Base-by-base conservation (phyloP, 805 yeast genomes). In the Cyberlindnera americana region DNA sequence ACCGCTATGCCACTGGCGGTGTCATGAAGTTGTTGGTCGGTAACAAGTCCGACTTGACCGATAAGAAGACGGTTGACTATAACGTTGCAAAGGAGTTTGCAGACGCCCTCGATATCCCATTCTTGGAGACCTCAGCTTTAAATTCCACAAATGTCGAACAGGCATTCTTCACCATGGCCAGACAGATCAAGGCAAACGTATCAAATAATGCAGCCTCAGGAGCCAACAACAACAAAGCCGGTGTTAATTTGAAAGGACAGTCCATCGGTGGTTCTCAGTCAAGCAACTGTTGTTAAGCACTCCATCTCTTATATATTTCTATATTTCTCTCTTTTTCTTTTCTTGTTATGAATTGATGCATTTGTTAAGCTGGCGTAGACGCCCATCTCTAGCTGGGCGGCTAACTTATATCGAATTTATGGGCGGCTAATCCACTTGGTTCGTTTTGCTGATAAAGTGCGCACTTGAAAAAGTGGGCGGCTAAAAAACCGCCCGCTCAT, bases 151-250 rank as follows among this genome's bases (percentile, higher is more conserved):
- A 93, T 61, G 99, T 93, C 54, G 99, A 93, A 66, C 96, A 93
- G 66, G 98, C 98, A 11, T 93, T 93, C 70, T 81, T 87, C 73
- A 89, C 96, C 52, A 93, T 93, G 99, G 95, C 98, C 10, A 84
- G 95, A 65, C 97, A 93, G 65, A 93, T 93, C 62, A 93, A 93
- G 73, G 93, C 95, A 50, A 89, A 89, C 61, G 88, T 93, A 87
- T 82, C 91, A 29, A 81, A 71, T 50, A 63, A 59, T 35, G 67
- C 75, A 59, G 64, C 53, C 28, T 44, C 55, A 22, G 56, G 52
- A 22, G 41, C 54, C 33, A 61, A 60, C 23, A 59, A 68, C 52
- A 75, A 72, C 49, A 82, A 81, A 63, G 75, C 81, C 33, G 73
- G 76, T 54, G 87, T 85, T 47, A 83, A 83, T 63, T 70, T 84